Conservation (phyloP, 331 rosid genomes). For the Arachis monticola region DNA sequence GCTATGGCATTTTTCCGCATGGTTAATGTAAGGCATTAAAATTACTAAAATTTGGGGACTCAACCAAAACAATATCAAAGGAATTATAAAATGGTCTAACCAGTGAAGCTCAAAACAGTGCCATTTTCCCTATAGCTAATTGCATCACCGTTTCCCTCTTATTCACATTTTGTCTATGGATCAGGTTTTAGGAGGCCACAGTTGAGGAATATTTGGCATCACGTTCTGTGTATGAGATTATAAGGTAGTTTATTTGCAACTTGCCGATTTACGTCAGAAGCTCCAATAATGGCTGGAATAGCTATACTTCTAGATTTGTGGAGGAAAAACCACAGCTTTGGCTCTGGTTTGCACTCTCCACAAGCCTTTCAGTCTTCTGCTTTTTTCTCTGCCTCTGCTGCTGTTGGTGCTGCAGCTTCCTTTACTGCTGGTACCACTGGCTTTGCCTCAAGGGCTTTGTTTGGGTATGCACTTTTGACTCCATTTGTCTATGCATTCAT, state of each 20-base stretch:
- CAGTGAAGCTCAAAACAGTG: conserved; percentile 47
- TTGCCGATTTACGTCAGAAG: conserved; percentile 12
- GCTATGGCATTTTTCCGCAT: conserved; percentile 44
- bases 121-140: background rate
- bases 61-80: conserved; percentile 39
- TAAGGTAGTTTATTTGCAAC: background rate
- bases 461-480: conserved; percentile 54
- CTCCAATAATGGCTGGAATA: conserved; percentile 75
- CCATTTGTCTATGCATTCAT: background rate
- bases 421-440: conserved; percentile 59
- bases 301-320: conserved; percentile 76
- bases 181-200: background rate
- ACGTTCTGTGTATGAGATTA: background rate
- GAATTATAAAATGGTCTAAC: conserved; percentile 53
- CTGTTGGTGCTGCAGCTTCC: conserved; percentile 68
- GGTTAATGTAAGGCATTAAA: conserved; percentile 38
- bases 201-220: background rate
- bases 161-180: background rate
- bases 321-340: conserved; percentile 58
- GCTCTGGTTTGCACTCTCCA: conserved; percentile 37
- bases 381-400: conserved; percentile 71
- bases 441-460: conserved; percentile 68
- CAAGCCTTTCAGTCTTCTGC: conserved; percentile 60
- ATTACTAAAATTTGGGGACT: conserved; percentile 28
- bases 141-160: background rate